These are phyloP conservation scores for Bonia amplexicaulis DNA, from an alignment of 176 grass and related monocot species.

Conservation along the genomic window DNA sequence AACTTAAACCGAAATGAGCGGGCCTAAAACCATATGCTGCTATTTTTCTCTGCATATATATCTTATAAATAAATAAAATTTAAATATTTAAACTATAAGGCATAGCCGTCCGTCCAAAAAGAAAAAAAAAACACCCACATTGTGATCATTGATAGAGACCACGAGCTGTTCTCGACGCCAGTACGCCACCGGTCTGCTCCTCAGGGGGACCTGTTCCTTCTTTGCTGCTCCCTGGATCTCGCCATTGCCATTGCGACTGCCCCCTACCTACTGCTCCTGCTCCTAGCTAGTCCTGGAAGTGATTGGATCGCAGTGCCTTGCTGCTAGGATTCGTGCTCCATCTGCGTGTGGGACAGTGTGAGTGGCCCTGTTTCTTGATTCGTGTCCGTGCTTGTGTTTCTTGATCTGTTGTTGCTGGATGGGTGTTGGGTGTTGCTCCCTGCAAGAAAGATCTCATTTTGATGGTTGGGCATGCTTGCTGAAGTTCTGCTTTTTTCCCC, in stretches of 20 bases:
- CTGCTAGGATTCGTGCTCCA: neutral
- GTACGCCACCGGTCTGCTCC: slow-evolving; percentile 39
- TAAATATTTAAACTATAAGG: no score
- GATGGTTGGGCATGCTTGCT: neutral
- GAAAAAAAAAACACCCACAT: neutral
- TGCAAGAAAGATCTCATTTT: slow-evolving; percentile 22
- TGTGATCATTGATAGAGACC: slow-evolving; percentile 53
- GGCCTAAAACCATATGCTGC: no score
- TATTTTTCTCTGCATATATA: no score
- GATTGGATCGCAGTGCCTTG: slow-evolving; percentile 21
- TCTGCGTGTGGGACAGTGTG: slow-evolving; percentile 26
- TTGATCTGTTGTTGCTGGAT: neutral
- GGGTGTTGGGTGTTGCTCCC: neutral
- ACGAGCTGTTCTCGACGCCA: slow-evolving; percentile 59
- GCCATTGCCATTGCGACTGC: slow-evolving; percentile 34
- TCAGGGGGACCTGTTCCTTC: slow-evolving; percentile 21
- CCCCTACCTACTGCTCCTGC: slow-evolving; percentile 21
- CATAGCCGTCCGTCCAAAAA: no score
- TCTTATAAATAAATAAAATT: no score
- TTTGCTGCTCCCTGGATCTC: slow-evolving; percentile 45
- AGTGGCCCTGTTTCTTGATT: slow-evolving; percentile 10
- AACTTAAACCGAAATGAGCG: no score
- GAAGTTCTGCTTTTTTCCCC: neutral
- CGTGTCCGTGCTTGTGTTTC: neutral
- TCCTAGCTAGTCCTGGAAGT: neutral